Conservation (phyloP, 768 basidiomycete genomes). For the Trametopsis cervina region DNA sequence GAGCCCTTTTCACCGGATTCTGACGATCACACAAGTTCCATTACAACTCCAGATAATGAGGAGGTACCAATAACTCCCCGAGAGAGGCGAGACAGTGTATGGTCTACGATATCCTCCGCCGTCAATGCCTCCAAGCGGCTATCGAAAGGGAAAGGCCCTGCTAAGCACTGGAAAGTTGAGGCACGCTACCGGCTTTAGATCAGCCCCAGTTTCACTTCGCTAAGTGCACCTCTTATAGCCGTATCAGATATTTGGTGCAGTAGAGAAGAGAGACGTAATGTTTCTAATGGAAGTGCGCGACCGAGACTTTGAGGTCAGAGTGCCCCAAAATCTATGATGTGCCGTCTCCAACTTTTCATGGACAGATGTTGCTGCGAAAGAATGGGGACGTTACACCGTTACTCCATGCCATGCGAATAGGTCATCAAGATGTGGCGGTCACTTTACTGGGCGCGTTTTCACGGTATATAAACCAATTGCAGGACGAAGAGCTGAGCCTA, state of each 20-base stretch:
- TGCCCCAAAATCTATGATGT: not conserved
- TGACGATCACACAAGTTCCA: not conserved
- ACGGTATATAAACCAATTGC: slow-evolving; percentile 83
- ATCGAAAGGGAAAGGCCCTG: not conserved
- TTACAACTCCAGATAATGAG: slow-evolving; percentile 1
- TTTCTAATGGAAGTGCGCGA: slow-evolving; percentile 82
- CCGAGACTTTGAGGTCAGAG: slow-evolving; percentile 67
- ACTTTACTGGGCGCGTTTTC: slow-evolving; percentile 86
- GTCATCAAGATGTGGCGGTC: slow-evolving; percentile 81
- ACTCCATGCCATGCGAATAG: slow-evolving; percentile 83
- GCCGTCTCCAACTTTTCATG: not conserved
- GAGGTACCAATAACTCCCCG: not conserved
- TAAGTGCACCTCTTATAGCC: too few species aligned
- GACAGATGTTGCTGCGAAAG: slow-evolving; percentile 72
- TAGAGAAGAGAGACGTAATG: slow-evolving; percentile 78
- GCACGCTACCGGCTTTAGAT: slow-evolving; percentile 25
- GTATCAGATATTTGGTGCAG: slow-evolving; percentile 71
- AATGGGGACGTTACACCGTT: slow-evolving; percentile 84
- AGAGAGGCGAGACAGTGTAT: slow-evolving; percentile 4
- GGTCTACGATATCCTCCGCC: slow-evolving; percentile 10
- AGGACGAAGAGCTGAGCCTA: slow-evolving; percentile 69
- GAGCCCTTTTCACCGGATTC: not conserved
- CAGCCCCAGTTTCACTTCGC: not conserved
- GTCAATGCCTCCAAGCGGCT: not conserved
- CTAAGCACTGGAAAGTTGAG: slow-evolving; percentile 26